phyloP scores from a whole-genome alignment of 2,329 filamentous ascomycete species.

The Xylaria sp. region DNA sequence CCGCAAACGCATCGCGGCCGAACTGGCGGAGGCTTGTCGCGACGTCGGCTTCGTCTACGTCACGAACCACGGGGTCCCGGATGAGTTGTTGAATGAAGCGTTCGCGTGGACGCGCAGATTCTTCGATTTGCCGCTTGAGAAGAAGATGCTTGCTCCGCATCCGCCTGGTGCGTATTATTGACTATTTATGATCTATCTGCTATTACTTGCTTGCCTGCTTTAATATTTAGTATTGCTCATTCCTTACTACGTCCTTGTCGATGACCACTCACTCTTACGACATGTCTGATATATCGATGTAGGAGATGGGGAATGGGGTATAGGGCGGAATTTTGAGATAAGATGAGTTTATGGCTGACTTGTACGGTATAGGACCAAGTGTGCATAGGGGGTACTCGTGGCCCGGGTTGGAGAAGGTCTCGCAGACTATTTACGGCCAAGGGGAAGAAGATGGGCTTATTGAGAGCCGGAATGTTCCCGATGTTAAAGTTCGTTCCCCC shows the following conservation, averaged over 20 bases:
- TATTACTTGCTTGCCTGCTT: too few species aligned
- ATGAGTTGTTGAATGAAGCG: slow-evolving; percentile 52
- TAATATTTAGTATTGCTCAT: too few species aligned
- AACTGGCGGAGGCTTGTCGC: slow-evolving; percentile 49
- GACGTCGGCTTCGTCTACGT: slow-evolving; percentile 51
- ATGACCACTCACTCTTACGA: too few species aligned
- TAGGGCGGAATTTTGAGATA: not conserved
- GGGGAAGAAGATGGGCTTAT: slow-evolving; percentile 56
- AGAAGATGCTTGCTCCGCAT: slow-evolving; percentile 53
- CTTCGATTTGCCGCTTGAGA: slow-evolving; percentile 50
- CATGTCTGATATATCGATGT: too few species aligned
- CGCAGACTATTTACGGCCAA: slow-evolving; percentile 56
- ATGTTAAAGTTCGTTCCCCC: slow-evolving; percentile 59
- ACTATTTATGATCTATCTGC: not conserved
- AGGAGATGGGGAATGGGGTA: too few species aligned
- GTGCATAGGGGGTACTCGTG: slow-evolving; percentile 67
- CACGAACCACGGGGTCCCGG: slow-evolving; percentile 49
- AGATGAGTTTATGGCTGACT: not conserved
- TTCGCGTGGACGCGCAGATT: slow-evolving; percentile 52
- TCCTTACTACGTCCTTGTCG: too few species aligned
- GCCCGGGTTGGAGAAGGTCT: slow-evolving; percentile 65
- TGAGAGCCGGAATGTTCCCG: slow-evolving; percentile 58
- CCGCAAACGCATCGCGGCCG: slow-evolving; percentile 44
- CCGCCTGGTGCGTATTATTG: slow-evolving; percentile 44
- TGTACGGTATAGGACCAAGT: slow-evolving; percentile 52